A percentile compares a stretch with the other conserved stretches of the same genome.
Conservation (phyloP, 78 protist species). For the Polysphondylium violaceum region DNA sequence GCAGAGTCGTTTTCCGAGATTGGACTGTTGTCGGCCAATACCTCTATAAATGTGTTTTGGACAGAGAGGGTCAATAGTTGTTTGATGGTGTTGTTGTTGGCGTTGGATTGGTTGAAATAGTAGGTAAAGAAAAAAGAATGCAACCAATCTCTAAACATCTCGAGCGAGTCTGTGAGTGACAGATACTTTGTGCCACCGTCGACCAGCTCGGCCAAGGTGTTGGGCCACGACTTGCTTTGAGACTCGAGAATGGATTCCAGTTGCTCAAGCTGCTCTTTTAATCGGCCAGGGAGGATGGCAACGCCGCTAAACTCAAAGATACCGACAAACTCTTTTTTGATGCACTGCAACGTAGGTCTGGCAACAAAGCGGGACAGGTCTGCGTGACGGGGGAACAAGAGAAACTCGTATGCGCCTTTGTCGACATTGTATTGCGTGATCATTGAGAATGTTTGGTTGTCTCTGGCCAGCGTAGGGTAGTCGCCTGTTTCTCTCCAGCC, state of each 20-base stretch:
- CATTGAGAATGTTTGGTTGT: slow-evolving; percentile 46
- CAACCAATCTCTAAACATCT: slow-evolving; percentile 35
- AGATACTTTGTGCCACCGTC: no score
- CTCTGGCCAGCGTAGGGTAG: neutral
- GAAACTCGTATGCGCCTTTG: neutral
- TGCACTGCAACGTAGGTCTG: slow-evolving; percentile 24
- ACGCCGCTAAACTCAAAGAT: slow-evolving; percentile 45
- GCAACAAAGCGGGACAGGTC: slow-evolving; percentile 47
- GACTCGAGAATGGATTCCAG: neutral
- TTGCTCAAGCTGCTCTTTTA: slow-evolving; percentile 39
- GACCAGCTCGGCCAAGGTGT: neutral
- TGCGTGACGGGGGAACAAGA: slow-evolving; percentile 54
- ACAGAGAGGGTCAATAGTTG: neutral
- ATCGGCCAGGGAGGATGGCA: slow-evolving; percentile 53
- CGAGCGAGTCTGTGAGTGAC: no score
- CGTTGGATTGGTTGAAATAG: neutral
- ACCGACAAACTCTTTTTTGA: slow-evolving; percentile 75
- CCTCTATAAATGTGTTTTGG: slow-evolving; percentile 21
- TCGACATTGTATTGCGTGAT: neutral
- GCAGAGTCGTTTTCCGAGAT: neutral
- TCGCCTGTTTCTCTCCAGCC: slow-evolving; percentile 42
- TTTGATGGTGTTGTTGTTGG: no score
- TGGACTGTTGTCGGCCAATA: slow-evolving; percentile 46
- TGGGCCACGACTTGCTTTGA: neutral
- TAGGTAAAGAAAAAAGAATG: neutral